Percentiles rank a stretch among this genome's conserved stretches.
Evolutionary conservation across 1,139 yeast genomes (phyloP).

Genomic region (Candida sp.): DNA sequence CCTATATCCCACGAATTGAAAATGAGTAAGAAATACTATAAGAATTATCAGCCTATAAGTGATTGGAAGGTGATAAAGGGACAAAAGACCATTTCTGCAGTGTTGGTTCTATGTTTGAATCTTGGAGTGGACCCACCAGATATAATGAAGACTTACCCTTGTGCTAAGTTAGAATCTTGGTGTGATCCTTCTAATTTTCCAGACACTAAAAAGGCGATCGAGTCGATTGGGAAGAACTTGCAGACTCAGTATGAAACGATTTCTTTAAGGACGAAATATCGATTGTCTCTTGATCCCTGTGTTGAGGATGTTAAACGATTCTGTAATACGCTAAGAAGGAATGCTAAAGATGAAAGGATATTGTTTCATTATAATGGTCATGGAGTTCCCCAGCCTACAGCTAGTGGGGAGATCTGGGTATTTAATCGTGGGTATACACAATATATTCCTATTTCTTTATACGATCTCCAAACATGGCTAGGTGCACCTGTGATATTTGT

Average conservation of each 20-base stretch:
- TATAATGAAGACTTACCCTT: slow-evolving; percentile 88
- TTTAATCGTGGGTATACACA: slow-evolving; percentile 96
- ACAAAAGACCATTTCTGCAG: slow-evolving; percentile 94
- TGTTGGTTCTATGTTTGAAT: slow-evolving; percentile 83
- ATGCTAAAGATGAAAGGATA: slow-evolving; percentile 88
- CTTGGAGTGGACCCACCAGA: slow-evolving; percentile 99
- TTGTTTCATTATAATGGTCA: slow-evolving; percentile 97
- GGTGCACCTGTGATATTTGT: slow-evolving; percentile 98
- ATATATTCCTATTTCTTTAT: slow-evolving; percentile 90
- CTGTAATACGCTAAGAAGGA: slow-evolving; percentile 82
- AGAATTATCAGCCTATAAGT: slow-evolving; percentile 63
- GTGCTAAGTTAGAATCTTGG: slow-evolving; percentile 93
- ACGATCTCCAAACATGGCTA: slow-evolving; percentile 93
- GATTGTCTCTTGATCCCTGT: slow-evolving; percentile 89
- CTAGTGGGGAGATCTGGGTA: slow-evolving; percentile 99
- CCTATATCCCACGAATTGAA: slow-evolving; percentile 64
- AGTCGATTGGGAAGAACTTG: slow-evolving; percentile 82
- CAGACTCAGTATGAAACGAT: slow-evolving; percentile 89
- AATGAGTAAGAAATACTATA: slow-evolving; percentile 36
- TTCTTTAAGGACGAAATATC: slow-evolving; percentile 83
- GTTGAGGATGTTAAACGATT: slow-evolving; percentile 94
- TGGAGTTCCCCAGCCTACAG: slow-evolving; percentile 98
- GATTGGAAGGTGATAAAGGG: slow-evolving; percentile 95
- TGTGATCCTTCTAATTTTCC: slow-evolving; percentile 82
- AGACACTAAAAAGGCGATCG: slow-evolving; percentile 90